Evolutionary conservation across 768 basidiomycete genomes (phyloP).

Genomic region (Russula sp.): DNA sequence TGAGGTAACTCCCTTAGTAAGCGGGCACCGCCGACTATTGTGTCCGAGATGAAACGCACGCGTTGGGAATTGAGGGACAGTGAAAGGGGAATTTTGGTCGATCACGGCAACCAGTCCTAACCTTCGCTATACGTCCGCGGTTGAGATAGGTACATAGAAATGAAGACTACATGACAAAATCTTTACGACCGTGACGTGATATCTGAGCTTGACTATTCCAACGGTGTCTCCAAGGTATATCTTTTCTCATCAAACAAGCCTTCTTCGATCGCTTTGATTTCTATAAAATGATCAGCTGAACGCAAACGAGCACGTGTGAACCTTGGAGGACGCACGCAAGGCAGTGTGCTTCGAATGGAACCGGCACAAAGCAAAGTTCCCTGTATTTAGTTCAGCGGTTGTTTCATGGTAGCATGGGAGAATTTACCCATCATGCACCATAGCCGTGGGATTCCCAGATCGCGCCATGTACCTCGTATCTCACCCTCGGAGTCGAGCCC

Average conservation of each 20-base stretch:
- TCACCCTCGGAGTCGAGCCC: conserved; percentile 63
- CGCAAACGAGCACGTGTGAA: neutral
- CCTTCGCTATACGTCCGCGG: conserved; percentile 1
- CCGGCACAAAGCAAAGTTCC: conserved; percentile 54
- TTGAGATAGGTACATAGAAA: neutral
- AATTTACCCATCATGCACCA: conserved; percentile 56
- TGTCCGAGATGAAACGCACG: neutral
- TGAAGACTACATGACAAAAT: neutral
- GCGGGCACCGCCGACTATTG: neutral
- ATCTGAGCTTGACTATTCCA: neutral
- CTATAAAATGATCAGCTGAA: conserved; percentile 30
- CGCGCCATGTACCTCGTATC: conserved; percentile 43
- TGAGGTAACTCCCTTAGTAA: neutral
- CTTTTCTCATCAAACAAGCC: conserved; percentile 34
- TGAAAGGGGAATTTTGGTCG: neutral
- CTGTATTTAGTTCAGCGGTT: conserved; percentile 26
- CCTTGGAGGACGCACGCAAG: conserved; percentile 44
- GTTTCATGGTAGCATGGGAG: neutral
- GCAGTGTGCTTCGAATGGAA: conserved; percentile 66
- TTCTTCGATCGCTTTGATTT: conserved; percentile 65
- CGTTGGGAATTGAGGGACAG: neutral
- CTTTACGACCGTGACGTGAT: neutral
- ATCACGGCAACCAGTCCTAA: neutral
- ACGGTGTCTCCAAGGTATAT: conserved; percentile 24
- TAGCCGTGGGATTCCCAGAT: conserved; percentile 45